Evolutionary conservation across 176 grass and related monocot species (phyloP).

Genomic region (Musa acuminata): DNA sequence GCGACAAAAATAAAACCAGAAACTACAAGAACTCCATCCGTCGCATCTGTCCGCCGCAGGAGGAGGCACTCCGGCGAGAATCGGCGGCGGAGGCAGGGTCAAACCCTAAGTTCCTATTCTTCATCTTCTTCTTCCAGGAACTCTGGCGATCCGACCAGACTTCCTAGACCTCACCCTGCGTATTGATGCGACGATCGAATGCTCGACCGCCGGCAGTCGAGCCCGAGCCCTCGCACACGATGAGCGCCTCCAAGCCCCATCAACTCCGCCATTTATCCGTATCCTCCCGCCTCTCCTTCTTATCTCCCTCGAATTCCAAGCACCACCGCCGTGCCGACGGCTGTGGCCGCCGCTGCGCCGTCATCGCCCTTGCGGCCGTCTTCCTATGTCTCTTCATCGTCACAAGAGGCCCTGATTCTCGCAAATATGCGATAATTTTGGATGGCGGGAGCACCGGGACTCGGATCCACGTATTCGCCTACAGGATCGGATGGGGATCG

Average conservation of each 20-base stretch:
- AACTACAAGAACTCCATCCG: not conserved
- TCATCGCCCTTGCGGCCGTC: not conserved
- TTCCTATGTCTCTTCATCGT: not conserved
- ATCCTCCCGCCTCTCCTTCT: not conserved
- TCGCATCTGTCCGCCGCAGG: slow-evolving; percentile 10
- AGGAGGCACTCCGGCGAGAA: not conserved
- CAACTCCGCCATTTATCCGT: not conserved
- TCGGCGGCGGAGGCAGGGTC: not conserved
- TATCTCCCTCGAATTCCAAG: not conserved
- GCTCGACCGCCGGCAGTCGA: not conserved
- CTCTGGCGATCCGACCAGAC: not conserved
- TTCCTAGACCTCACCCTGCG: not conserved
- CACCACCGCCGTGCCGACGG: not conserved
- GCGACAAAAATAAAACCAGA: not conserved
- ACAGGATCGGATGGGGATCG: slow-evolving; percentile 29
- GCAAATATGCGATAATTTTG: slow-evolving; percentile 51
- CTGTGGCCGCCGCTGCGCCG: not conserved
- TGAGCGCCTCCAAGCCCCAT: not conserved
- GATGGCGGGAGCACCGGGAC: slow-evolving; percentile 76
- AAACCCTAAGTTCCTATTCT: not conserved
- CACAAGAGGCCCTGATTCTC: not conserved
- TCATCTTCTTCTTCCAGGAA: not conserved
- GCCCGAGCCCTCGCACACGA: not conserved
- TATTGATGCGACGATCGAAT: slow-evolving; percentile 16
- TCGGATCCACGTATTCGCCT: slow-evolving; percentile 64